Evolutionary conservation across 1,284 basidiomycete species (phyloP), one percentile per base, ranked within the genome.

Genomic region (Rhodotorula mucilaginosa): DNA sequence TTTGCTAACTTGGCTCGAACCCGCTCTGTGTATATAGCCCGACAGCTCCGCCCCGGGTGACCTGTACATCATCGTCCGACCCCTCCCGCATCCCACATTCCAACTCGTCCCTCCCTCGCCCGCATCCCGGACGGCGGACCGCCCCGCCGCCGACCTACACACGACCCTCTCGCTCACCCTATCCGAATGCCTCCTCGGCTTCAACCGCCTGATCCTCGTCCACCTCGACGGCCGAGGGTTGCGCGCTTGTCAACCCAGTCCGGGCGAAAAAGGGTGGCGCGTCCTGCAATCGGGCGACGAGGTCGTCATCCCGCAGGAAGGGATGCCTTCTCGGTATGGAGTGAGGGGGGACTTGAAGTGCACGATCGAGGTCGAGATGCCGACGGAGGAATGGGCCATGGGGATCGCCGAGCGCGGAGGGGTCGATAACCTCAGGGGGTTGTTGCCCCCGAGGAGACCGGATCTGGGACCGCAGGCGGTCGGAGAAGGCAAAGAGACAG

Each of bases 221-320:
- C 93, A 97, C 80, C 85, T 97, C 39, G 93, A 97, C 80, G 93
- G 93, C 3, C 87, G 92, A 21, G 92, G 93, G 10, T 85, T 97
- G 65, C 87, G 88, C 60, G 86, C 95, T 21, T 83, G 86, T 2
- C 89, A 87, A 72, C 89, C 88, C 15, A 29, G 65, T 5, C 78
- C 78, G 2, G 70, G 78, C 18, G n/a, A 71, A 34, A 52, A 49
- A 3, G 84, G 87, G 3, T 88, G 90, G 57, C 91, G 90, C 80
- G 87, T 93, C 51, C 86, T 94, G 79, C 86, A 88, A 73, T 85
- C 88, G 15, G 87, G 88, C 21, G 87, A 90, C 71, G 87, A 88
- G 34, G 89, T 93, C 72, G 84, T 89, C 26, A 80, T 96, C 49
- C 84, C 87, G 7, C 89, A 88, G 8, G 92, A 96, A 81, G 93